These are phyloP conservation scores for Candida orba DNA, from an alignment of 805 yeast species.

Conservation along the genomic window DNA sequence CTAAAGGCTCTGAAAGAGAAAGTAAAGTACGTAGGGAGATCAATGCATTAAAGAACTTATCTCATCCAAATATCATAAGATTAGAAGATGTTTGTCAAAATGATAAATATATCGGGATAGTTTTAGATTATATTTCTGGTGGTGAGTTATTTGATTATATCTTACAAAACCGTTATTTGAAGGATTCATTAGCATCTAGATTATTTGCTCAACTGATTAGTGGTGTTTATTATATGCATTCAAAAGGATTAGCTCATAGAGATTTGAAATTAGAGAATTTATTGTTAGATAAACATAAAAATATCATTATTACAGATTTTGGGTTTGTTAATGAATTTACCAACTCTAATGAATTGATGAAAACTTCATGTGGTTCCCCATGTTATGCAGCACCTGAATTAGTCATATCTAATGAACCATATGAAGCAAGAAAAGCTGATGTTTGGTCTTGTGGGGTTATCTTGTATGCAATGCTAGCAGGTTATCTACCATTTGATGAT, in stretches of 20 bases:
- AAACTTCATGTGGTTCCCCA: constrained; percentile 94
- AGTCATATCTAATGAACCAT: constrained; percentile 79
- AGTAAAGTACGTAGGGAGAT: constrained; percentile 89
- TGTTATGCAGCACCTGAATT: constrained; percentile 98
- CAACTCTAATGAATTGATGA: constrained; percentile 68
- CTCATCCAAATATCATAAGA: constrained; percentile 90
- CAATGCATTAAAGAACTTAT: constrained; percentile 75
- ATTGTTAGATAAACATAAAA: constrained; percentile 48
- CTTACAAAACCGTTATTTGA: constrained; percentile 74
- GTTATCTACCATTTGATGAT: constrained; percentile 95
- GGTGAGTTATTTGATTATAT: constrained; percentile 95
- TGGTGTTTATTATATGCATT: constrained; percentile 84
- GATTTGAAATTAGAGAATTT: constrained; percentile 72
- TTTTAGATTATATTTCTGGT: constrained; percentile 93
- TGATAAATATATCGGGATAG: constrained; percentile 94
- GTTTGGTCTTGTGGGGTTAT: constrained; percentile 97
- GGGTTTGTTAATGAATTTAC: constrained; percentile 83
- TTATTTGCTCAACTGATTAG: constrained; percentile 88
- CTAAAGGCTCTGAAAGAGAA: constrained; percentile 79
- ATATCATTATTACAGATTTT: constrained; percentile 65
- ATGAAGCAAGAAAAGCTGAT: constrained; percentile 90
- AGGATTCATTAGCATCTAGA: constrained; percentile 80
- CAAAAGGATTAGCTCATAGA: constrained; percentile 60
- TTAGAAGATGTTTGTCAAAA: constrained; percentile 89
- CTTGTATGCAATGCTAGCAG: constrained; percentile 93